phyloP scores from a whole-genome alignment of 352 stramenopile species.

The Globisporangium orthogonon region DNA sequence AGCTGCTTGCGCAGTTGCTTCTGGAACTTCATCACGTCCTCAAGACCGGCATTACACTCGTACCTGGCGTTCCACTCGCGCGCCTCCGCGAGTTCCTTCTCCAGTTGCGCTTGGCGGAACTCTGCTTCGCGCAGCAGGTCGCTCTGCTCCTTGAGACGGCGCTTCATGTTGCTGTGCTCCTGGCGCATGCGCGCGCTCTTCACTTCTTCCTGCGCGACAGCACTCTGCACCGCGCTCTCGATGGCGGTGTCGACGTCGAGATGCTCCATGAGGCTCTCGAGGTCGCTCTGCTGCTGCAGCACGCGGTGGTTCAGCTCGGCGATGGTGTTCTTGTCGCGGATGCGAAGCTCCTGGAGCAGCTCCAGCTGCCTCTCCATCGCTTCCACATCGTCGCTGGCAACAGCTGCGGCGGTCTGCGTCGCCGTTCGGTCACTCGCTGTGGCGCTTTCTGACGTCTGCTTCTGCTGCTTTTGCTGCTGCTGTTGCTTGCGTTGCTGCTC shows the following conservation, averaged over 20 bases:
- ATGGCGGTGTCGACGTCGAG: slow-evolving; percentile 26
- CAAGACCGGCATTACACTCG: slow-evolving; percentile 49
- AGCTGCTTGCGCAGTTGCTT: slow-evolving; percentile 67
- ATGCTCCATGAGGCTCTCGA: slow-evolving; percentile 51
- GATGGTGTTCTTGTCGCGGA: slow-evolving; percentile 55
- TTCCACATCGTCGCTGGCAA: slow-evolving; percentile 13
- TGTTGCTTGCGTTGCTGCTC: slow-evolving; percentile 9
- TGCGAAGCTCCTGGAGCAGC: slow-evolving; percentile 58
- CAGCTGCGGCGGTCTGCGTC: background rate
- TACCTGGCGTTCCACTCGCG: slow-evolving; percentile 67
- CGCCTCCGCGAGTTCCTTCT: slow-evolving; percentile 49
- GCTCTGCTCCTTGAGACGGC: slow-evolving; percentile 43
- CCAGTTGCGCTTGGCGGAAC: slow-evolving; percentile 40
- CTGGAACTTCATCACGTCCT: slow-evolving; percentile 70
- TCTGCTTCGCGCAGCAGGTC: slow-evolving; percentile 49
- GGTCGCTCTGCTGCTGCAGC: slow-evolving; percentile 48
- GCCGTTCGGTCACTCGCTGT: background rate
- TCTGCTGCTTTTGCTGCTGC: slow-evolving; percentile 24
- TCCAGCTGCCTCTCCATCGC: slow-evolving; percentile 55
- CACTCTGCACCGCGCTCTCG: slow-evolving; percentile 26
- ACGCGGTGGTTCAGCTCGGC: slow-evolving; percentile 50
- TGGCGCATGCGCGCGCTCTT: slow-evolving; percentile 20
- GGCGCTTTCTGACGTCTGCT: slow-evolving; percentile 10
- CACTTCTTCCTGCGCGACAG: slow-evolving; percentile 24
- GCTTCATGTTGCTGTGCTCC: slow-evolving; percentile 34